Evolutionary conservation across 2,329 filamentous ascomycete species (phyloP), one percentile per base, ranked within the genome.

Genomic region (Alternaria brassicicola): DNA sequence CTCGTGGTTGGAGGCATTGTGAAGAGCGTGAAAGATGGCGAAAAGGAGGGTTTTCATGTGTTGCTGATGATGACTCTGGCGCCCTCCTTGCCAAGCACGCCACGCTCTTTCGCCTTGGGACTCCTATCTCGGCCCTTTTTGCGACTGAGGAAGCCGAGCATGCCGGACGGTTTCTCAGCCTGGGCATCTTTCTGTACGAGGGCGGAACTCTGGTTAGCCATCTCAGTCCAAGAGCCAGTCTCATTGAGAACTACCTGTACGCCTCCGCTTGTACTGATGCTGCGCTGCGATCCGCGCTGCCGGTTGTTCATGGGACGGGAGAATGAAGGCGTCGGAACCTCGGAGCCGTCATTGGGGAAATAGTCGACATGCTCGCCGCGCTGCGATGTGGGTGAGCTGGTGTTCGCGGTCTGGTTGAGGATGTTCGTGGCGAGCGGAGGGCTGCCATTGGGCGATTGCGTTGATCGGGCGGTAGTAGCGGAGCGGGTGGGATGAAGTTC

Each of bases 81-180:
- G 15, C 95, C 95, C 76, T 98, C 93, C 75, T 98, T 98, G 56
- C 95, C 95, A 57, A 99, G 75, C 7, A 99, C 93, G 57, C 95
- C 95, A 54, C 92, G 86, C 79, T 98, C 93, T 76, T 92, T 94
- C 25, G 93, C 93, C 80, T 97, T 97, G 1, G 95, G 95, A 75
- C 93, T 97, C 77, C 93, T 88, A 54, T 93, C 92, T 63, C 93
- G 85, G 26, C 93, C 92, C 81, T 92, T 97, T 81, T 96, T 97
- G 71, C 93, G 85, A 64, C 86, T 91, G 60, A 98, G 82, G 76
- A 99, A 96, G 1, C 92, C 91, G 65, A 98, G 89, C 84, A 97
- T 94, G 51, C 93, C 92, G 17, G 89, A 88, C n/a, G 88, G 86
- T 64, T 74, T 76, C 47, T 85, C 75, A 46, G 65, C 68, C 52